A percentile compares a stretch with the other conserved stretches of the same genome.
Conservation (phyloP, 2,329 filamentous ascomycete species). For the Neoascochyta sp. region DNA sequence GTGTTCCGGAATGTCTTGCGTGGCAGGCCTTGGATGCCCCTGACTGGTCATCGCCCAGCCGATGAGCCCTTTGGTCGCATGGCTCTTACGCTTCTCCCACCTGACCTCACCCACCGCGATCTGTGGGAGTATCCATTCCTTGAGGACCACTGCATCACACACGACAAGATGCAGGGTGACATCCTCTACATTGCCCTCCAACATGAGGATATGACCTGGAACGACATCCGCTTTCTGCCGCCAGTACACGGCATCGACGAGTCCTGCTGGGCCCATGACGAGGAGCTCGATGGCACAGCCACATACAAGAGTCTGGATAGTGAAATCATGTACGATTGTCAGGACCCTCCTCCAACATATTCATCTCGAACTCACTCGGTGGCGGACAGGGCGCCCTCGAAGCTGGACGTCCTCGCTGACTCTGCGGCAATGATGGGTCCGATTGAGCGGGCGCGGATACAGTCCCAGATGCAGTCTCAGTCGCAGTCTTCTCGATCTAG, state of each 20-base stretch:
- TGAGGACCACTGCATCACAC: slow-evolving; percentile 41
- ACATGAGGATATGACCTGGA: slow-evolving; percentile 41
- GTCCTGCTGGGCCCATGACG: slow-evolving; percentile 39
- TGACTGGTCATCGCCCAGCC: slow-evolving; percentile 37
- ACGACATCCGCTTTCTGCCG: slow-evolving; percentile 39
- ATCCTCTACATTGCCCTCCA: slow-evolving; percentile 41
- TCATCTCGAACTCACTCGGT: slow-evolving; percentile 41
- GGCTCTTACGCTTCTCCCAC: slow-evolving; percentile 34
- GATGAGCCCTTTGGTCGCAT: slow-evolving; percentile 40
- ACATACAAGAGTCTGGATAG: slow-evolving; percentile 39
- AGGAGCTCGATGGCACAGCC: slow-evolving; percentile 38
- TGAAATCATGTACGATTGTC: slow-evolving; percentile 43
- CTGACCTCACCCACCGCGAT: slow-evolving; percentile 31
- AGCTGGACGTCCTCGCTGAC: slow-evolving; percentile 38
- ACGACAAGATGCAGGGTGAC: slow-evolving; percentile 43
- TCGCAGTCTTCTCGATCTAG: slow-evolving; percentile 4
- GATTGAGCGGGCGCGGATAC: slow-evolving; percentile 28
- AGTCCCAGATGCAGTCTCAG: slow-evolving; percentile 10
- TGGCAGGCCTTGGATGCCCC: slow-evolving; percentile 41
- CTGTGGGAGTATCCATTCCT: slow-evolving; percentile 42
- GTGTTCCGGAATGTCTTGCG: slow-evolving; percentile 37
- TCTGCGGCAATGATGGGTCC: slow-evolving; percentile 37
- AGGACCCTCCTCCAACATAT: slow-evolving; percentile 43
- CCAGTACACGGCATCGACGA: slow-evolving; percentile 32
- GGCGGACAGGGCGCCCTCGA: slow-evolving; percentile 37